Evolutionary conservation across 2,329 filamentous ascomycete genomes (phyloP), one percentile per base, ranked within the genome.

Genomic region (Penicillium sp.): DNA sequence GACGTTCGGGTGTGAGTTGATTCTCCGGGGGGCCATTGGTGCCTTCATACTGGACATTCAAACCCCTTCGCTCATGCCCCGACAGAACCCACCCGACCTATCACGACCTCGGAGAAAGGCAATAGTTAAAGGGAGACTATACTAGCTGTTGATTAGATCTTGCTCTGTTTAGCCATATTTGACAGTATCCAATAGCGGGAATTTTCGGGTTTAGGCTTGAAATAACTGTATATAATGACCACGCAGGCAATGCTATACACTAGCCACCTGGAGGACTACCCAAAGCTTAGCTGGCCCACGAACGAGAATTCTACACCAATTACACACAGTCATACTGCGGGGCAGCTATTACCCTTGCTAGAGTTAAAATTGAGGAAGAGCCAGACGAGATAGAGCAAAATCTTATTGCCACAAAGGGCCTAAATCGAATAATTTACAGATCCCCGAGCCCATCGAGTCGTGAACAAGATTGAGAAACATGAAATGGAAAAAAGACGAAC

Each of bases 351-450:
- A 0, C 17, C 1, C 9, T 22, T 7, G 7, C 7, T n/a, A 13
- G 13, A 30, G 15, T 30, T 49, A 19, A 1, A 19, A 15, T 30
- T 49, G 45, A 38, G 19, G 17, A 22, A 35, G 8, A 17, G 33
- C 38, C 55, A 56, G 58, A 63, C 64, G 63, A 58, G 59, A 62
- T 59, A 65, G 59, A 67, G 65, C 63, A 67, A 45, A 67, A 62
- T 61, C 59, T 61, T 67, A 63, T 66, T 67, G 63, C 65, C 63
- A 49, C 50, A 70, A 68, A 69, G 68, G 74, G 73, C 71, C 69
- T 74, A 66, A 71, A 71, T 73, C 66, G 65, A 74, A 76, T 76
- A 76, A 76, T 76, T 76, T 76, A 76, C 75, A 76, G 68, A 75
- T 72, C 73, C 72, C 73, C 73, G 56, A 73, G 68, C 72, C 68